Base-by-base conservation (phyloP, 495 filamentous ascomycete genomes). In the Aspergillus panamensis region DNA sequence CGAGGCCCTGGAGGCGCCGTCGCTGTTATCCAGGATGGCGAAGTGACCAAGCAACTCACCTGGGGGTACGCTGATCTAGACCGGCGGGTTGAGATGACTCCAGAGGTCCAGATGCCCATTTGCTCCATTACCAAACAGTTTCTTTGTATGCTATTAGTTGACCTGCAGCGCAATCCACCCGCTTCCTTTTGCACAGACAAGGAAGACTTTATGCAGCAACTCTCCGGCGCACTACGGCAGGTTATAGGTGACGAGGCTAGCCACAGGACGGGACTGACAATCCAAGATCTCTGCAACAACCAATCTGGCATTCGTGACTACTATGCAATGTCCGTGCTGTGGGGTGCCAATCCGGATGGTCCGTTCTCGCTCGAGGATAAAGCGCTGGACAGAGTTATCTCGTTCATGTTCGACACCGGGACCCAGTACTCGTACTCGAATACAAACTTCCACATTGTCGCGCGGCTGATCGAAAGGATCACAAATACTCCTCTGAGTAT, bases 101-200 rank as follows among this genome's bases (percentile, higher is more conserved):
- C 66, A 6, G 29, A 63, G 6, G 68, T 56, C 0, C 68, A 40
- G 31, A 62, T 73, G 44, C 69, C 71, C 1, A 72, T 73, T 25
- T 73, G 71, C 42, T 73, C 71, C 8, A 73, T 72, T 44, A 69
- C 69, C 1, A 73, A 73, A 43, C 71, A 73, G 30, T 68, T 72
- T 17, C 44, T 73, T 1, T 72, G 69, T 43, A 64, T 62, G 14
- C 29, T 73, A 13, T 39, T 72, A 31, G 37, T 64, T 2, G 71
- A 73, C 37, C 53, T 73, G 5, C 37, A 72, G 17, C 67, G 65
- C 17, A 45, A 45, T 21, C 42, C 42, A 4, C 42, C 63, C 62
- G 20, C 39, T 1, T 6, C 39, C 13, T 17, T 45, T 4, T 25
- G 65, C 62, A 9, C 57, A 5, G 42, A n/a, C 3, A 45, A 45